Evolutionary conservation across 768 basidiomycete genomes (phyloP).

Genomic region (Agrocybe pediades): DNA sequence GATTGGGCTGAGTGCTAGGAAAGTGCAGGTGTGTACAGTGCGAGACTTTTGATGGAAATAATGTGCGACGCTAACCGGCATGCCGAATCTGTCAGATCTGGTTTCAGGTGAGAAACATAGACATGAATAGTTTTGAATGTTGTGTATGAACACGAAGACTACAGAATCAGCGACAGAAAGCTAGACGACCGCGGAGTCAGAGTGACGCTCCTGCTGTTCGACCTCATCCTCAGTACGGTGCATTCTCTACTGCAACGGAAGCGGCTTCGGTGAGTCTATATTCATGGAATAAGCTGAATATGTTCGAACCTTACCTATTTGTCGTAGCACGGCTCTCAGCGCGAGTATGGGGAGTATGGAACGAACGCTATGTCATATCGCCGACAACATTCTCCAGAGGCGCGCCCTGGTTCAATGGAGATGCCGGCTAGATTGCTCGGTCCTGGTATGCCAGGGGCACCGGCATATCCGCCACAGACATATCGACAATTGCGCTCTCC

Average conservation of each 20-base stretch:
- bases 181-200: slow-evolving; percentile 71
- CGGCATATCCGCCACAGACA: slow-evolving; percentile 18
- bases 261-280: slow-evolving; percentile 22
- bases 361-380: slow-evolving; percentile 12
- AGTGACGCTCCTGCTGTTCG: slow-evolving; percentile 52
- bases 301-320: not conserved
- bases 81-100: slow-evolving; percentile 59
- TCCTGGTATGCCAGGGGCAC: slow-evolving; percentile 53
- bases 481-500: slow-evolving; percentile 19
- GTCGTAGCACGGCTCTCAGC: slow-evolving; percentile 14
- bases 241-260: slow-evolving; percentile 52
- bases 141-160: slow-evolving; percentile 21
- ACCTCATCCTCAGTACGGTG: slow-evolving; percentile 64
- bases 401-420: slow-evolving; percentile 32
- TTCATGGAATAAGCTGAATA: slow-evolving; percentile 8
- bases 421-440: slow-evolving; percentile 47
- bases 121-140: slow-evolving; percentile 6
- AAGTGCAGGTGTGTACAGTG: slow-evolving; percentile 73
- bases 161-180: slow-evolving; percentile 89
- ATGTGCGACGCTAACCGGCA: slow-evolving; percentile 18
- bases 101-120: slow-evolving; percentile 68
- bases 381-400: slow-evolving; percentile 24
- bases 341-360: slow-evolving; percentile 20
- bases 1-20: slow-evolving; percentile 87
- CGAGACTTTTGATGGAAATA: slow-evolving; percentile 7